phyloP scores from a whole-genome alignment of 2,329 filamentous ascomycete species.

The Xylariaceae sp. region DNA sequence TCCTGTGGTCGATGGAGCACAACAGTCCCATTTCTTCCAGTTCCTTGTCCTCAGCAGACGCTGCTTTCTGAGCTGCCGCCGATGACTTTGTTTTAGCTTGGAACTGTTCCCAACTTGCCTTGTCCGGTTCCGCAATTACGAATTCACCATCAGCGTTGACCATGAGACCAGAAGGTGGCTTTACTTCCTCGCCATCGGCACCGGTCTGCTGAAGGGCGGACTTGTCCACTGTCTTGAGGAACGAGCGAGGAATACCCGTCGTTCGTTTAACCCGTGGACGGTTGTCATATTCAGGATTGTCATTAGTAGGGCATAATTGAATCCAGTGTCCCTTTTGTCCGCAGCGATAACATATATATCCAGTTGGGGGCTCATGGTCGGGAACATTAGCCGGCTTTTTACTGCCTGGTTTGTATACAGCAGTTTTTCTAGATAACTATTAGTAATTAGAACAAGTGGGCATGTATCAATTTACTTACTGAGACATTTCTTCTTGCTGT shows the following conservation, averaged over 20 bases:
- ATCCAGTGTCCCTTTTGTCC: constrained; percentile 99
- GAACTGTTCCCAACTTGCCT: constrained; percentile 95
- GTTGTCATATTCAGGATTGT: constrained; percentile 94
- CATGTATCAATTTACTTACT: constrained; percentile 56
- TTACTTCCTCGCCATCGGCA: constrained; percentile 74
- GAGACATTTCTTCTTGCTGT: constrained; percentile 91
- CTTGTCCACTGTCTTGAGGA: constrained; percentile 95
- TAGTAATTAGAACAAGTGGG: constrained; percentile 12
- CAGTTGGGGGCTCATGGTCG: constrained; percentile 89
- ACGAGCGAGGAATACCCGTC: constrained; percentile 93
- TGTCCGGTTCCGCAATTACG: constrained; percentile 94
- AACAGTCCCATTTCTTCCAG: constrained; percentile 86
- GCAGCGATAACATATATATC: constrained; percentile 96
- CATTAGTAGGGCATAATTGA: constrained; percentile 96
- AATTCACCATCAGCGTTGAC: constrained; percentile 97
- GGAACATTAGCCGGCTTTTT: constrained; percentile 80
- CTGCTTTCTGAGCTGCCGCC: constrained; percentile 79
- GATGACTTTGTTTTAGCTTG: constrained; percentile 91
- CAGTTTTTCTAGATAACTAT: constrained; percentile 58
- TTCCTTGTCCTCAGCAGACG: constrained; percentile 80
- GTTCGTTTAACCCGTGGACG: constrained; percentile 93
- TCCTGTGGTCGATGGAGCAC: constrained; percentile 95
- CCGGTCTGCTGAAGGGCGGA: constrained; percentile 77
- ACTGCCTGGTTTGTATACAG: constrained; percentile 63
- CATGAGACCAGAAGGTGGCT: constrained; percentile 90